A percentile compares a stretch with the other conserved stretches of the same genome.
These are phyloP conservation scores for Trametes gibbosa DNA, from an alignment of 768 basidiomycete species.

Conservation along the genomic window DNA sequence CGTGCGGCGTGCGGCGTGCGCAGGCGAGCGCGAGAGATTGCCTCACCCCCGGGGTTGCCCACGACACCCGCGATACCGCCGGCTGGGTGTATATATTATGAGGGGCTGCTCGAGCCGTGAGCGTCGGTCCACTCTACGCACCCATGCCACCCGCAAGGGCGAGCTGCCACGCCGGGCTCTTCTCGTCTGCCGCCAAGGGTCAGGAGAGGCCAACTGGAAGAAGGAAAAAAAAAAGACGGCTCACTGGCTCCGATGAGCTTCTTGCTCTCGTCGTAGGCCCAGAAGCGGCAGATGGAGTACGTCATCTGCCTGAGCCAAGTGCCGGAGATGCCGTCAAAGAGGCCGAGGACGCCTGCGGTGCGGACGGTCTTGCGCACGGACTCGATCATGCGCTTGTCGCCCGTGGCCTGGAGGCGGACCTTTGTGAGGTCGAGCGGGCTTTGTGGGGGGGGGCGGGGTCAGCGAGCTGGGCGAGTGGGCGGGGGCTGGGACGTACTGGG, in stretches of 20 bases:
- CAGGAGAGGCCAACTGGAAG: neutral
- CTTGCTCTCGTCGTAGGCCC: conserved; percentile 91
- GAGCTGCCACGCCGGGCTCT: conserved; percentile 78
- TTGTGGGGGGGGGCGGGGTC: conserved; percentile 1
- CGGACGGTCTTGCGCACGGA: conserved; percentile 79
- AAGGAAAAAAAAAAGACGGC: neutral
- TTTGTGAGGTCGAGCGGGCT: conserved; percentile 89
- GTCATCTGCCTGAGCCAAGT: conserved; percentile 93
- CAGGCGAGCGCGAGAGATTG: neutral
- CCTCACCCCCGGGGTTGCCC: conserved; percentile 80
- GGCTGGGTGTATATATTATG: conserved; percentile 45
- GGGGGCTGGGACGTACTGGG: conserved; percentile 56
- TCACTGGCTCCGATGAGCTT: conserved; percentile 66
- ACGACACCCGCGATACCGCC: conserved; percentile 83
- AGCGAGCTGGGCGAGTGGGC: too few species aligned
- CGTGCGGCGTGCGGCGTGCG: neutral
- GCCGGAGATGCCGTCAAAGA: conserved; percentile 85
- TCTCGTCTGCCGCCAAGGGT: conserved; percentile 38
- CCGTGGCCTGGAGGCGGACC: conserved; percentile 87
- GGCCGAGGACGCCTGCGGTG: conserved; percentile 74
- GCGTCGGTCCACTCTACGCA: conserved; percentile 35
- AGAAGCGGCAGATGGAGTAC: conserved; percentile 90
- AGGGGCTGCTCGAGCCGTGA: neutral
- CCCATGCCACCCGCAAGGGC: conserved; percentile 84
- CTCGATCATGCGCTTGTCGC: conserved; percentile 87